phyloP scores from a whole-genome alignment of 768 basidiomycete genomes.

The Amanita fuliginea region DNA sequence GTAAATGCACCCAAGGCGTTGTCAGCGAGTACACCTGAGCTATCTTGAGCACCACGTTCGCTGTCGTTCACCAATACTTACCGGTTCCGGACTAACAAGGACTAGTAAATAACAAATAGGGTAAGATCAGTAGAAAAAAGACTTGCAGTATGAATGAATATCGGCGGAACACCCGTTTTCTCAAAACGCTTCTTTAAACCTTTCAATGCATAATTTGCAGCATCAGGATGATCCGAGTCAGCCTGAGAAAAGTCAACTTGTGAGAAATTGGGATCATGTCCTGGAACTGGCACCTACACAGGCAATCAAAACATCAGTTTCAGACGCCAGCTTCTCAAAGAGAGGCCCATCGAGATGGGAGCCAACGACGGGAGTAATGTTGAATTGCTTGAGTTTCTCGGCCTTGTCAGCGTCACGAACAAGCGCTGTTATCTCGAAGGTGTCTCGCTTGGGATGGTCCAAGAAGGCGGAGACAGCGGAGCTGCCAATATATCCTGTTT shows the following conservation, averaged over 20 bases:
- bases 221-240: conserved; percentile 32
- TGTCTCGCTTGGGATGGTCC: conserved; percentile 19
- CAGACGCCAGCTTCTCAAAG: conserved; percentile 30
- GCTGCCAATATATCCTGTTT: conserved; percentile 39
- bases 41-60: background rate
- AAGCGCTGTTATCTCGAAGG: conserved; percentile 32
- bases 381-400: conserved; percentile 25
- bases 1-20: conserved; percentile 26
- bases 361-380: conserved; percentile 29
- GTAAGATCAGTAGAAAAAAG: conserved; percentile 12
- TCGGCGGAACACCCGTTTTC: conserved; percentile 28
- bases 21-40: conserved; percentile 25
- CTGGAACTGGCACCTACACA: conserved; percentile 3
- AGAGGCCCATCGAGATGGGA: conserved; percentile 31
- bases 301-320: conserved; percentile 23
- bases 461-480: conserved; percentile 32
- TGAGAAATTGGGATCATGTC: conserved; percentile 24
- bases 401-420: conserved; percentile 36
- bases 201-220: conserved; percentile 33
- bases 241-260: conserved; percentile 15
- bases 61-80: background rate
- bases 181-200: conserved; percentile 40
- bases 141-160: conserved; percentile 50
- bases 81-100: conserved; percentile 37
- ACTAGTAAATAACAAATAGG: background rate